phyloP scores from a whole-genome alignment of 1,139 yeast genomes.

The Suhomyces bribrorum region DNA sequence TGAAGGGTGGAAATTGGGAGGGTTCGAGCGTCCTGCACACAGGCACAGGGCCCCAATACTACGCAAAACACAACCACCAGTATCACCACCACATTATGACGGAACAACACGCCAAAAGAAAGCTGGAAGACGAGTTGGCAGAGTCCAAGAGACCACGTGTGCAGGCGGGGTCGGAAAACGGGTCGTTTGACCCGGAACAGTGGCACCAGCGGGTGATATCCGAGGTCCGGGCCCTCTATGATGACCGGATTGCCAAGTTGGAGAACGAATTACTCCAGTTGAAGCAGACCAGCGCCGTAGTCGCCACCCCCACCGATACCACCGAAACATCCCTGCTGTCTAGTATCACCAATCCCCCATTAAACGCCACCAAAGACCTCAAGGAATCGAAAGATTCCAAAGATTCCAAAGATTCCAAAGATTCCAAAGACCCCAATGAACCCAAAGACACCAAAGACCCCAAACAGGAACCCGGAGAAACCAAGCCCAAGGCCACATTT shows the following conservation, averaged over 20 bases:
- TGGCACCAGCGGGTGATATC: too few species aligned
- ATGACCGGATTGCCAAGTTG: slow-evolving; percentile 21
- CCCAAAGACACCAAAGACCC: too few species aligned
- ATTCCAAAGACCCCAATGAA: too few species aligned
- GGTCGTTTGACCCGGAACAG: background rate
- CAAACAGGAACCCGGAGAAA: slow-evolving; percentile 2
- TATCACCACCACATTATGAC: background rate
- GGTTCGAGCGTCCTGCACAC: background rate
- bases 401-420: too few species aligned
- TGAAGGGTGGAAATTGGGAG: background rate
- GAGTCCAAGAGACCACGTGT: background rate
- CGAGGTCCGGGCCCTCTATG: slow-evolving; percentile 16
- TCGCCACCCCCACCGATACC: background rate
- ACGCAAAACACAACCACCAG: background rate
- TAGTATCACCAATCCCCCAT: background rate
- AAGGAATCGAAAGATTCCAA: too few species aligned
- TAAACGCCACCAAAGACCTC: background rate
- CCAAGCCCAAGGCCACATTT: slow-evolving; percentile 25
- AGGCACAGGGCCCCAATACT: too few species aligned
- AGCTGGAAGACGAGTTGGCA: slow-evolving; percentile 1
- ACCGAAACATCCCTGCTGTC: background rate
- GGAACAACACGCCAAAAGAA: slow-evolving; percentile 7
- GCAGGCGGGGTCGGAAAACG: background rate
- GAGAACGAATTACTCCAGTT: slow-evolving; percentile 25
- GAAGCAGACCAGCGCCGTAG: slow-evolving; percentile 5